Evolutionary conservation across 352 stramenopile species (phyloP).

Genomic region (Elongisporangium anandrum): DNA sequence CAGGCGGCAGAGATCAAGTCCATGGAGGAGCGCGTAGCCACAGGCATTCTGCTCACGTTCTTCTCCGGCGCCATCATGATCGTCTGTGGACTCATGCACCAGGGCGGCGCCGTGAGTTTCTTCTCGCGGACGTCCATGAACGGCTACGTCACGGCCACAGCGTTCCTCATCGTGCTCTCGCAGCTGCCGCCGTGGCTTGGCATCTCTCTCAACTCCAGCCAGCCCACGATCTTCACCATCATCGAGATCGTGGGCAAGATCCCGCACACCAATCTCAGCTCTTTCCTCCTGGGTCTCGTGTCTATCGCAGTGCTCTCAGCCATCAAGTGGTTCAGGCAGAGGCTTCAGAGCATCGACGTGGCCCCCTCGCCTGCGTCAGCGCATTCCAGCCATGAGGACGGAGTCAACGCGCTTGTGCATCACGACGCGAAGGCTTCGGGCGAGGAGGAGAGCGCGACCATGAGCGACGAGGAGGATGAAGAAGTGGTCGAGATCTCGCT

Average conservation of each 20-base stretch:
- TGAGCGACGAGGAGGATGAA: not conserved
- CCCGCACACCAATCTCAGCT: slow-evolving; percentile 46
- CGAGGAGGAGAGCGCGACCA: not conserved
- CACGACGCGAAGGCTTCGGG: not conserved
- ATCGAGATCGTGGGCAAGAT: slow-evolving; percentile 44
- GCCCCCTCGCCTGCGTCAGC: slow-evolving; percentile 31
- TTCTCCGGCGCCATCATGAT: slow-evolving; percentile 55
- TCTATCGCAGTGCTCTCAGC: slow-evolving; percentile 45
- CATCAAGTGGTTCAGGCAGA: slow-evolving; percentile 26
- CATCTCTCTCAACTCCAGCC: slow-evolving; percentile 34
- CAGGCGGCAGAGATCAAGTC: slow-evolving; percentile 38
- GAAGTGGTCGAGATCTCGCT: not conserved
- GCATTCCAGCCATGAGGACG: slow-evolving; percentile 11
- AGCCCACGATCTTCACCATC: slow-evolving; percentile 53
- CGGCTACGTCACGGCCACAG: slow-evolving; percentile 60
- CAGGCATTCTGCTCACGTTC: slow-evolving; percentile 70
- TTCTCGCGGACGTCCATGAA: slow-evolving; percentile 75
- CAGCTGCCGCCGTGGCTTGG: slow-evolving; percentile 58
- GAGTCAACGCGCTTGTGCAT: slow-evolving; percentile 4
- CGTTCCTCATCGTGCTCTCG: slow-evolving; percentile 64
- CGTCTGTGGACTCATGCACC: slow-evolving; percentile 43
- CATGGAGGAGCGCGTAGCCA: slow-evolving; percentile 53
- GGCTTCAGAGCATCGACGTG: slow-evolving; percentile 4
- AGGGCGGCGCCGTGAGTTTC: slow-evolving; percentile 63
- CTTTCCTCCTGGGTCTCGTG: slow-evolving; percentile 38